These are phyloP conservation scores for Earliella scabrosa DNA, from an alignment of 1,284 basidiomycete genomes.

Conservation along the genomic window DNA sequence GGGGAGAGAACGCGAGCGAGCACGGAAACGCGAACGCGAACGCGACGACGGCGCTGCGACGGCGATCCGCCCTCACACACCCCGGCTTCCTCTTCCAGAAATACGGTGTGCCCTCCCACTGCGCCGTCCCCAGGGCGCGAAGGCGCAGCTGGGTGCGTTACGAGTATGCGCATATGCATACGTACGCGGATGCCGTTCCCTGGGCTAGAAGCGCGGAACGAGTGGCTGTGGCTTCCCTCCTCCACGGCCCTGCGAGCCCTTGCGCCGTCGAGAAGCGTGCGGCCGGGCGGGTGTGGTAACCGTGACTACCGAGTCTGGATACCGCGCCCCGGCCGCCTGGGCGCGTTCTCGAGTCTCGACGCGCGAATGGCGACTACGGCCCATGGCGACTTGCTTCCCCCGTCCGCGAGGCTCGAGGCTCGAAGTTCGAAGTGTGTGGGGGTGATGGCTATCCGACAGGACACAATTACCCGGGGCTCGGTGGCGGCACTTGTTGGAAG, in stretches of 20 bases:
- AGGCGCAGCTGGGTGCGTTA: neutral
- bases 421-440: too few species aligned
- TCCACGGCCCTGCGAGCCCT: conserved; percentile 5
- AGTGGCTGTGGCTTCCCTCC: conserved; percentile 6
- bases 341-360: neutral
- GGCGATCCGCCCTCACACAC: neutral
- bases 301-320: conserved; percentile 2
- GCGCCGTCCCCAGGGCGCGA: neutral
- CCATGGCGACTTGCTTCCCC: too few species aligned
- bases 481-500: too few species aligned
- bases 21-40: too few species aligned
- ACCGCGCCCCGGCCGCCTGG: neutral
- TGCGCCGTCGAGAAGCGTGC: too few species aligned
- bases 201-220: conserved; percentile 9
- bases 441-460: too few species aligned
- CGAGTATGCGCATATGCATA: neutral
- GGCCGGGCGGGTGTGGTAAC: neutral
- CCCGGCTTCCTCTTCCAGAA: neutral
- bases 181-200: neutral
- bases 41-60: neutral
- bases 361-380: too few species aligned
- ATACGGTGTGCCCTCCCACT: too few species aligned
- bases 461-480: too few species aligned
- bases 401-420: neutral
- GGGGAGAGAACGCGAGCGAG: too few species aligned